Conservation (phyloP, 441 rosid species). For the Capsella rubella region DNA sequence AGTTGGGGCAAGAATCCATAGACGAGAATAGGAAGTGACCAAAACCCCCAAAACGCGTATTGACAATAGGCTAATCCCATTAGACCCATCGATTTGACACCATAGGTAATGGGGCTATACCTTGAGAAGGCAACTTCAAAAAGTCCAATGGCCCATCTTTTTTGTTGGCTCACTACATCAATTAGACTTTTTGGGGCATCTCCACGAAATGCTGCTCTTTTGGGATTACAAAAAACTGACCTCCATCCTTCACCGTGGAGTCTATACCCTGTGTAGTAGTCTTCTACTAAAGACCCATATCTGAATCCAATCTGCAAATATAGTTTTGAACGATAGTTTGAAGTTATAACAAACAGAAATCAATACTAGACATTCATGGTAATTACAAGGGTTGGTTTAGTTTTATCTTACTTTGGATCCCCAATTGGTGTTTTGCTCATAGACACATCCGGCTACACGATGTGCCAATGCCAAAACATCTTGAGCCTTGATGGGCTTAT, state of each 20-base stretch:
- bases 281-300: conserved; percentile 82
- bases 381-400: not conserved
- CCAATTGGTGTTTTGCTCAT: conserved; percentile 61
- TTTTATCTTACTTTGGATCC: conserved; percentile 57
- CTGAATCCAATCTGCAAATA: conserved; percentile 63
- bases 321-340: conserved; percentile 4
- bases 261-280: conserved; percentile 62
- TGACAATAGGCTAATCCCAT: conserved; percentile 52
- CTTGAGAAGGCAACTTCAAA: conserved; percentile 57
- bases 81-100: conserved; percentile 50
- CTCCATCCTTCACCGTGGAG: conserved; percentile 78
- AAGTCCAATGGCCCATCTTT: conserved; percentile 72
- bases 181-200: conserved; percentile 52
- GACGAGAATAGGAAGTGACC: conserved; percentile 53
- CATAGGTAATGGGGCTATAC: conserved; percentile 53
- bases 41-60: conserved; percentile 52
- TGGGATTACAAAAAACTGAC: conserved; percentile 62
- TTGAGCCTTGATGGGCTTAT: conserved; percentile 44
- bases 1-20: conserved; percentile 71
- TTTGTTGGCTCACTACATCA: conserved; percentile 58
- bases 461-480: conserved; percentile 51
- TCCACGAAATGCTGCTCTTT: conserved; percentile 63
- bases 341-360: not conserved
- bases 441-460: conserved; percentile 54
- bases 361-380: not conserved